These are phyloP conservation scores for Mimosa bimucronata DNA, from an alignment of 306 rosid genomes.

Conservation along the genomic window DNA sequence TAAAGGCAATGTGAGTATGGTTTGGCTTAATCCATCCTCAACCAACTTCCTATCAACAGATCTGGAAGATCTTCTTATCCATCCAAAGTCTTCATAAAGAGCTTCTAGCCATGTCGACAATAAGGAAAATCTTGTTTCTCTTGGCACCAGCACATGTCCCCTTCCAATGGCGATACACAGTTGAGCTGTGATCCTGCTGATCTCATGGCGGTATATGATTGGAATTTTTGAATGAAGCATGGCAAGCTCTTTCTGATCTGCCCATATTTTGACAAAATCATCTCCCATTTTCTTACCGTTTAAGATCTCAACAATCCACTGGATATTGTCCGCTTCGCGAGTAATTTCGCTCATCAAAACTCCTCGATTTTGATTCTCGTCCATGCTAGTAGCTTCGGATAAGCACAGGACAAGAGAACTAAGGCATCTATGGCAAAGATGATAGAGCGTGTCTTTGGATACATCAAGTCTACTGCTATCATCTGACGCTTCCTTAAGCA, in stretches of 20 bases:
- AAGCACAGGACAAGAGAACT: slow-evolving; percentile 67
- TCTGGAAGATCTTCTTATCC: slow-evolving; percentile 83
- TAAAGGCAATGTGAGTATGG: slow-evolving; percentile 83
- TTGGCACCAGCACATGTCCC: slow-evolving; percentile 74
- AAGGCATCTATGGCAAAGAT: slow-evolving; percentile 73
- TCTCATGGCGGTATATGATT: slow-evolving; percentile 71
- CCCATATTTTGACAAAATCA: slow-evolving; percentile 87
- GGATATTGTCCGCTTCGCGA: slow-evolving; percentile 87
- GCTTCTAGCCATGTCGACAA: slow-evolving; percentile 91
- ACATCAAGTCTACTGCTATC: slow-evolving; percentile 60
- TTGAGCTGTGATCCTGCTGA: slow-evolving; percentile 82
- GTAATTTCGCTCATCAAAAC: slow-evolving; percentile 73
- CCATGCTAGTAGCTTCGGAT: slow-evolving; percentile 57
- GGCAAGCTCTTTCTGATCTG: slow-evolving; percentile 88
- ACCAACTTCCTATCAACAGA: slow-evolving; percentile 71
- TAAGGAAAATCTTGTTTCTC: slow-evolving; percentile 67
- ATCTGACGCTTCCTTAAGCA: slow-evolving; percentile 61
- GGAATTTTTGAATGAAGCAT: slow-evolving; percentile 77
- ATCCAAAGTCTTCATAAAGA: slow-evolving; percentile 85
- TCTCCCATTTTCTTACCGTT: slow-evolving; percentile 70
- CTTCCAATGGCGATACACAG: slow-evolving; percentile 82
- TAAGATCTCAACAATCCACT: slow-evolving; percentile 84
- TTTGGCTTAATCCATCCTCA: slow-evolving; percentile 85
- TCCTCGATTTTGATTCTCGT: slow-evolving; percentile 58
- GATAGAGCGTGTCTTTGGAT: slow-evolving; percentile 75